Evolutionary conservation across 1,284 basidiomycete species (phyloP).

Genomic region (Ceratobasidium sp.): DNA sequence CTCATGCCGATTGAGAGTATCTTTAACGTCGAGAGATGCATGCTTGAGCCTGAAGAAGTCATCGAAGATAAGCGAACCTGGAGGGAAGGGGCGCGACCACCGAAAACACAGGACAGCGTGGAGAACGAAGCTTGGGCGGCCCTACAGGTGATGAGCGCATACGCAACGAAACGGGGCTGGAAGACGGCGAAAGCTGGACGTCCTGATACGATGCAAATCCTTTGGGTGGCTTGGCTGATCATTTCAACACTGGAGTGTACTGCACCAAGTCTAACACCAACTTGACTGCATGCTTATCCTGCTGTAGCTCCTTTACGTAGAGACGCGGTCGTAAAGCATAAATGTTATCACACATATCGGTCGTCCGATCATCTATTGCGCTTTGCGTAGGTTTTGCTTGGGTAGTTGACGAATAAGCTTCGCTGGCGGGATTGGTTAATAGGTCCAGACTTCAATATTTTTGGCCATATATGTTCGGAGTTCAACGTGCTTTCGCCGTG

Average conservation of each 20-base stretch:
- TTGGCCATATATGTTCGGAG: neutral
- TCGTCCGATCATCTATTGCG: slow-evolving; percentile 10
- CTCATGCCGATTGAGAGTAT: slow-evolving; percentile 84
- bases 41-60: slow-evolving; percentile 55
- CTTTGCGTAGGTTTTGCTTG: neutral
- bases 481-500: slow-evolving; percentile 37
- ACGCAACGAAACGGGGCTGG: slow-evolving; percentile 82
- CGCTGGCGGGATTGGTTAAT: neutral
- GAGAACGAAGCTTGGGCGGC: slow-evolving; percentile 71
- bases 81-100: slow-evolving; percentile 66
- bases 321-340: neutral
- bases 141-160: slow-evolving; percentile 82
- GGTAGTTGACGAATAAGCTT: neutral
- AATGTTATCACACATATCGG: neutral
- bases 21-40: slow-evolving; percentile 70
- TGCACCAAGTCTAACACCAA: neutral
- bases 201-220: slow-evolving; percentile 72
- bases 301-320: neutral
- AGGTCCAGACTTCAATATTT: slow-evolving; percentile 20
- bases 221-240: neutral
- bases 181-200: slow-evolving; percentile 90
- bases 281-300: neutral
- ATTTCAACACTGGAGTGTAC: neutral
- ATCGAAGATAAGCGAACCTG: slow-evolving; percentile 77
- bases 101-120: slow-evolving; percentile 31